phyloP scores from a whole-genome alignment of 345 rosid genomes.

The Moringa oleifera region DNA sequence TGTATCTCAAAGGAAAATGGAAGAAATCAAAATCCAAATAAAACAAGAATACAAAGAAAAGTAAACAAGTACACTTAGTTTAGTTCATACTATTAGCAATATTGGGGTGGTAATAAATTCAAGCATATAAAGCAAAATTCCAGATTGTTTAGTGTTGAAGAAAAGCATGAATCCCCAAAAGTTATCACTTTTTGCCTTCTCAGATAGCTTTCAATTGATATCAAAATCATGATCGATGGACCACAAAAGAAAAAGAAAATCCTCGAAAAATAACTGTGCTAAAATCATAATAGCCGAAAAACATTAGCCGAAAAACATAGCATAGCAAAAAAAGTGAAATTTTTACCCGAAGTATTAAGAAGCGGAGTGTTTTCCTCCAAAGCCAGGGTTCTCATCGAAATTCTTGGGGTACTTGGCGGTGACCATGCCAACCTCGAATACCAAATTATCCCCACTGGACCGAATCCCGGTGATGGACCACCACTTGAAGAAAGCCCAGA shows the following conservation, averaged over 20 bases:
- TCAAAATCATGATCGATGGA: background rate
- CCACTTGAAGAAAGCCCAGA: slow-evolving; percentile 73
- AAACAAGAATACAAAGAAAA: too few relatives aligned
- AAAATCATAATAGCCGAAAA: too few relatives aligned
- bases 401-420: slow-evolving; percentile 80
- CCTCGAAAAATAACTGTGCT: background rate
- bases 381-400: slow-evolving; percentile 54
- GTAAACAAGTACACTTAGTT: too few relatives aligned
- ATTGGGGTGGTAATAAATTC: too few relatives aligned
- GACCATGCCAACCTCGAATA: slow-evolving; percentile 68
- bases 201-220: background rate
- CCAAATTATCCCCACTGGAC: slow-evolving; percentile 64
- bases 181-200: background rate
- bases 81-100: too few relatives aligned
- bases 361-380: slow-evolving; percentile 55
- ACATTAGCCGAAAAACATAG: too few relatives aligned
- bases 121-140: too few relatives aligned
- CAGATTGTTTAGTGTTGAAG: too few relatives aligned
- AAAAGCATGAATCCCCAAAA: too few relatives aligned
- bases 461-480: slow-evolving; percentile 88
- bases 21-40: too few relatives aligned
- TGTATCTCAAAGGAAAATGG: too few relatives aligned
- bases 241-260: background rate
- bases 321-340: too few relatives aligned
- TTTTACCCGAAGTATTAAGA: slow-evolving; percentile 23